Evolutionary conservation across 805 yeast species (phyloP), one percentile per base, ranked within the genome.

Genomic region (Candida multigemmis): DNA sequence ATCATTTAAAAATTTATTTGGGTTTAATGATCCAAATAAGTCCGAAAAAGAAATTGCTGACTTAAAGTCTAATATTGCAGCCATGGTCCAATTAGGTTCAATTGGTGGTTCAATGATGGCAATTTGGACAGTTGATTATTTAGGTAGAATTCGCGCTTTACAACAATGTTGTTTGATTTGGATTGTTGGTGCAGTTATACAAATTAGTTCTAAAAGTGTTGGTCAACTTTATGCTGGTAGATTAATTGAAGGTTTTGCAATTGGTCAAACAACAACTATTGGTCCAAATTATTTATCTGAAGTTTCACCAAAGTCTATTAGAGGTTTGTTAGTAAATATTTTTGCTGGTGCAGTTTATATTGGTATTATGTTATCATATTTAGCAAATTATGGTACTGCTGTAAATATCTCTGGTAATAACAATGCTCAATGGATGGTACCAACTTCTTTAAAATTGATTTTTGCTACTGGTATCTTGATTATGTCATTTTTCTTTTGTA

Each of bases 331-430:
- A 34, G 60, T 57, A 24, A 59, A 68, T 45, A 47, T 68, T 19
- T 71, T 68, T 42, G 61, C 74, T 1, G 77, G 77, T 28, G 63
- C 72, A 4, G 75, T 71, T n/a, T 68, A 69, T 41, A 44, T 70
- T 8, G 77, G 77, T 12, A 54, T 66, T 16, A 51, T 64, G 54
- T 26, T 67, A 27, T 65, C 61, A 4, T 65, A 65, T 37, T 65
- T 66, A 33, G 52, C 63, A 16, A 62, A 66, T 40, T 41, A 36
- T 30, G 49, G 49, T 14, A 32, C 37, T 25, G 43, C 38, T 12
- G 19, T 44, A 5, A 40, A 39, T 27, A 27, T 39, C 8, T 20
- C 38, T 5, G 18, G 23, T 15, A 17, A 7, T 8, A 27, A 36
- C 19, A 43, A 59, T 21, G 42, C 35, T 5, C 74, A 68, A 37